These are phyloP conservation scores for Aureobasidium pullulans DNA, from an alignment of 2,329 filamentous ascomycete genomes.

Conservation along the genomic window DNA sequence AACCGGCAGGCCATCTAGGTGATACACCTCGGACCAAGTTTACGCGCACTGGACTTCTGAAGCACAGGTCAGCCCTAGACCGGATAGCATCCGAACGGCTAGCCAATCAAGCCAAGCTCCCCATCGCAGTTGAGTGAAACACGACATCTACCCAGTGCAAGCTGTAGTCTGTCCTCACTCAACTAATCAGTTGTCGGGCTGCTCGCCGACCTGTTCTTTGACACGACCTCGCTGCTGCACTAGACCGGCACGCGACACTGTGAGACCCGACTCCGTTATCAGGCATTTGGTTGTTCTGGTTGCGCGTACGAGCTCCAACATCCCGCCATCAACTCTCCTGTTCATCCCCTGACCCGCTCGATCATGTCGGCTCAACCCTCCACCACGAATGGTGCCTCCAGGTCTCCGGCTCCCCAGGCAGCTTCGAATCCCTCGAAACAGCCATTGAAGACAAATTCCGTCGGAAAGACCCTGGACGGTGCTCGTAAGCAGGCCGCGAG, in stretches of 20 bases:
- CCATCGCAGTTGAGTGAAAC: conserved; percentile 12
- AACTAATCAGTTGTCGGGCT: conserved; percentile 10
- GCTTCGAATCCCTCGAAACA: conserved; percentile 23
- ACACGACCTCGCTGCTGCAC: conserved; percentile 4
- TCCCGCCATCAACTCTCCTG: neutral
- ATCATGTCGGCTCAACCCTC: conserved; percentile 23
- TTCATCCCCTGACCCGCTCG: conserved; percentile 1
- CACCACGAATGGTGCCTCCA: conserved; percentile 22
- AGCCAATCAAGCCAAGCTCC: conserved; percentile 7
- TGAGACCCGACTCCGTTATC: conserved; percentile 2
- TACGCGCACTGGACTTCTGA: neutral
- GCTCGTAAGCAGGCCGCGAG: conserved; percentile 50
- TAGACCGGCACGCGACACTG: neutral
- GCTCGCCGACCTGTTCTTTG: conserved; percentile 4
- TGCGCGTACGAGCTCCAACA: conserved; percentile 30
- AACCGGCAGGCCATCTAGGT: neutral
- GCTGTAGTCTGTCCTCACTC: conserved; percentile 10
- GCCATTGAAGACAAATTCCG: conserved; percentile 44
- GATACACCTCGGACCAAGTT: neutral
- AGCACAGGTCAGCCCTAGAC: neutral
- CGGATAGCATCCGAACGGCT: neutral
- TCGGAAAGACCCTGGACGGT: conserved; percentile 44
- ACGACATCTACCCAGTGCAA: conserved; percentile 5
- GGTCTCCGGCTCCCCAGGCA: conserved; percentile 11
- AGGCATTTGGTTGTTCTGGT: conserved; percentile 19